Percentiles rank a stretch among this genome's conserved stretches.
phyloP scores from a whole-genome alignment of 495 filamentous ascomycete genomes.

The Aspergillus indologenus region DNA sequence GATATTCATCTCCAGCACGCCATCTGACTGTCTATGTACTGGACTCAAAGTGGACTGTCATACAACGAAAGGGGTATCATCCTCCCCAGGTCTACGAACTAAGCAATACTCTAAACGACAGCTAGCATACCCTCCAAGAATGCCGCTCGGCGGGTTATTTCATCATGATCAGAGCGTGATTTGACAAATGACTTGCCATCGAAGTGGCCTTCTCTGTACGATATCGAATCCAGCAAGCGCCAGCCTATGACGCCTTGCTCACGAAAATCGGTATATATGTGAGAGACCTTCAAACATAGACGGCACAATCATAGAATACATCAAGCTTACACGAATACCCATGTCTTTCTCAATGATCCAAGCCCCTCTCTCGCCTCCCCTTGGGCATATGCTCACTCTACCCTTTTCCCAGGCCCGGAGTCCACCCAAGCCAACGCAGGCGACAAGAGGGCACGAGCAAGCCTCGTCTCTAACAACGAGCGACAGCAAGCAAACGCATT shows the following conservation, averaged over 20 bases:
- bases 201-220: too few species aligned
- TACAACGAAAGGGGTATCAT: not conserved
- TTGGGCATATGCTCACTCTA: not conserved
- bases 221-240: too few species aligned
- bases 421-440: not conserved
- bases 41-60: not conserved
- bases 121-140: too few species aligned
- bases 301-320: too few species aligned
- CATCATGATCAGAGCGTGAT: not conserved
- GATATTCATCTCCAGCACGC: not conserved
- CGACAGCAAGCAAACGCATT: not conserved
- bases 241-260: too few species aligned
- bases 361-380: not conserved
- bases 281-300: too few species aligned
- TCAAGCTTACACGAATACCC: too few species aligned
- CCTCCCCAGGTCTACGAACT: not conserved
- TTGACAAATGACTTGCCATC: too few species aligned
- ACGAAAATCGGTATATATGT: too few species aligned
- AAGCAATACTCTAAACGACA: not conserved
- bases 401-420: not conserved
- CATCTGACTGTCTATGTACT: not conserved
- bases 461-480: not conserved
- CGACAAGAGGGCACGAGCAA: not conserved
- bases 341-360: not conserved
- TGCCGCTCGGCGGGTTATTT: not conserved